Base-by-base conservation (phyloP, 108 stramenopile species). In the Cyclostephanos invisitatus region DNA sequence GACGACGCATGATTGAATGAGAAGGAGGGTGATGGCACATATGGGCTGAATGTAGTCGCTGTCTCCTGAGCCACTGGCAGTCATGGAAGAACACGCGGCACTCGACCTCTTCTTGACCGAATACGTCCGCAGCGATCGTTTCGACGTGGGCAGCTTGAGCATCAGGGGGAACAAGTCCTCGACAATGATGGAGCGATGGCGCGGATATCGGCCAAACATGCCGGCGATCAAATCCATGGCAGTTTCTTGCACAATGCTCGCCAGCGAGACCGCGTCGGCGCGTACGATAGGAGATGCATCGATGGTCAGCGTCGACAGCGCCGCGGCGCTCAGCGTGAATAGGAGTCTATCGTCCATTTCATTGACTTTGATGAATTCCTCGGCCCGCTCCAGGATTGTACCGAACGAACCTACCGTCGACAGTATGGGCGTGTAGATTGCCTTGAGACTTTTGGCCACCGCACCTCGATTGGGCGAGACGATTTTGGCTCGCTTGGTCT, bases 151-250 rank as follows among this genome's bases (percentile, higher is more conserved):
- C 44, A 97, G 64, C 75, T 92, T 91, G 42, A 92, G 82, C 84
- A 96, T 79, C 67, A 96, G 36, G 0, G 95, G 93, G 60, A 96
- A 96, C 18, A 97, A 57, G 75, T 97, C 97, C 83, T 96, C 96
- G 46, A 96, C 37, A 53, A 97, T 92, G 47, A 92, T 85, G 32
- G 86, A 69, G 20, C 97, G 92, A 67, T 92, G 88, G 9, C 74
- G 63, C 29, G 87, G 84, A 84, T 94, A 86, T 0, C 73, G 73
- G 55, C 87, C 83, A 82, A 92, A 93, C 18, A 93, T 87, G 18
- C 84, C 73, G 6, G 89, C 90, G 21, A 92, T 67, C 14, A 93
- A 62, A 53, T 75, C 63, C 68, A 92, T 80, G 27, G 86, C 60
- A 22, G 87, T 81, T n/a, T 82, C 75, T 54, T 94, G 92, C 47